Evolutionary conservation across 2,329 filamentous ascomycete genomes (phyloP).

Genomic region (Pseudocercospora macadamiae): DNA sequence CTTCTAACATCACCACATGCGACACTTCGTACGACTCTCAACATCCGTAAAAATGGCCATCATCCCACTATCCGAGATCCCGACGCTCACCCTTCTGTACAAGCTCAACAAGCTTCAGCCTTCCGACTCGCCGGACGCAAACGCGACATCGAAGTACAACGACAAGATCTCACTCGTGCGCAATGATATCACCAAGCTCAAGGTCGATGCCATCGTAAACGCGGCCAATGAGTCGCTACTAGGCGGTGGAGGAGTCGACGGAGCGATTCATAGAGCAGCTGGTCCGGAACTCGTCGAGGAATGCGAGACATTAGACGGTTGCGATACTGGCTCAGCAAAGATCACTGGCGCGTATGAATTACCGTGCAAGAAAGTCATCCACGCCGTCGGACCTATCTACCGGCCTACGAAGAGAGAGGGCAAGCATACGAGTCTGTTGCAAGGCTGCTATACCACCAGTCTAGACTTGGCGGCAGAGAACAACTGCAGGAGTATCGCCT

Average conservation of each 20-base stretch:
- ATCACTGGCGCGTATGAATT: constrained; percentile 78
- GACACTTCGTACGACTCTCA: not conserved
- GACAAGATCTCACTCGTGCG: constrained; percentile 69
- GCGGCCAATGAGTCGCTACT: constrained; percentile 79
- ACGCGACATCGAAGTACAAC: constrained; percentile 62
- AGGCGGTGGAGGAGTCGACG: constrained; percentile 83
- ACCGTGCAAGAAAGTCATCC: constrained; percentile 79
- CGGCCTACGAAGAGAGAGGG: constrained; percentile 43
- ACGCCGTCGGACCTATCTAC: constrained; percentile 88
- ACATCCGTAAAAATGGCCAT: constrained; percentile 16
- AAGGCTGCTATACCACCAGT: constrained; percentile 69
- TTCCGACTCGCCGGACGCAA: constrained; percentile 38
- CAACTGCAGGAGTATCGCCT: constrained; percentile 72
- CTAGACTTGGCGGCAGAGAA: constrained; percentile 72
- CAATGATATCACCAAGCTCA: constrained; percentile 79
- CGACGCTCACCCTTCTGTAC: constrained; percentile 68
- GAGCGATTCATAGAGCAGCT: constrained; percentile 79
- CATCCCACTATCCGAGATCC: constrained; percentile 59
- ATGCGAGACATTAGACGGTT: constrained; percentile 73
- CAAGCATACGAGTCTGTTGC: constrained; percentile 50
- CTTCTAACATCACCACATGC: not conserved
- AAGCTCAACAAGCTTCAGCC: constrained; percentile 54
- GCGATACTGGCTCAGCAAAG: constrained; percentile 76
- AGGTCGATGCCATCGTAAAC: constrained; percentile 85
- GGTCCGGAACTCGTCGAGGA: constrained; percentile 69